Percentiles rank a stretch among this genome's conserved stretches.
These are phyloP conservation scores for Plantago coronopus DNA, from an alignment of 305 asterid species.

Conservation along the genomic window DNA sequence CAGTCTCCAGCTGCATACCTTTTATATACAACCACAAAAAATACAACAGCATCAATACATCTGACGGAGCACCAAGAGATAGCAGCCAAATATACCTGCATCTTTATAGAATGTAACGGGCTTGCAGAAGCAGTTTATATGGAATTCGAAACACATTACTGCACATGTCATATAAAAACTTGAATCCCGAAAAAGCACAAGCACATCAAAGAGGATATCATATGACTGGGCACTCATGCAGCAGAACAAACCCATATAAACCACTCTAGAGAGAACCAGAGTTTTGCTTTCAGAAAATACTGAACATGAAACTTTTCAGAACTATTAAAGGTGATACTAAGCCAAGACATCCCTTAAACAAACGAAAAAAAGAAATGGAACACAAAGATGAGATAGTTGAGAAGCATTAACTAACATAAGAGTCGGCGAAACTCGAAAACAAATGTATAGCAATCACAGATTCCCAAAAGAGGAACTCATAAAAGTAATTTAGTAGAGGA, in stretches of 20 bases:
- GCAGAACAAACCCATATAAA: slow-evolving; percentile 13
- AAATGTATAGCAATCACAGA: slow-evolving; percentile 26
- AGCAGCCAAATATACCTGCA: slow-evolving; percentile 61
- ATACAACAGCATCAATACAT: slow-evolving; percentile 50
- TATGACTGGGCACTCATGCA: slow-evolving; percentile 8
- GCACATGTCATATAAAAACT: slow-evolving; percentile 20
- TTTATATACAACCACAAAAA: slow-evolving; percentile 37
- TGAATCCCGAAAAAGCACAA: slow-evolving; percentile 20
- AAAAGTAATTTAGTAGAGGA: slow-evolving; percentile 22
- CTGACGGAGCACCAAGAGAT: slow-evolving; percentile 48
- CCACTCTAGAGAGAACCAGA: slow-evolving; percentile 4
- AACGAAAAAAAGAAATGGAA: slow-evolving; percentile 16
- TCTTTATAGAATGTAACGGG: slow-evolving; percentile 50
- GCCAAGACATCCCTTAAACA: too few species aligned
- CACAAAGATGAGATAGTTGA: slow-evolving; percentile 11
- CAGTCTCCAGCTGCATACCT: slow-evolving; percentile 50
- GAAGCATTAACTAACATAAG: slow-evolving; percentile 5
- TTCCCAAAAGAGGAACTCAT: slow-evolving; percentile 17
- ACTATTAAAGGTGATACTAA: too few species aligned
- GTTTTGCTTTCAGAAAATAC: slow-evolving; percentile 11
- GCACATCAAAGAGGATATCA: slow-evolving; percentile 15
- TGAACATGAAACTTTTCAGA: slow-evolving; percentile 12
- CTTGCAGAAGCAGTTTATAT: slow-evolving; percentile 36
- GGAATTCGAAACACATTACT: slow-evolving; percentile 15
- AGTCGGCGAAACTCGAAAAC: slow-evolving; percentile 17